These are phyloP conservation scores for Auxenochlorella protothecoides DNA, from an alignment of 139 green algal species.

Conservation along the genomic window DNA sequence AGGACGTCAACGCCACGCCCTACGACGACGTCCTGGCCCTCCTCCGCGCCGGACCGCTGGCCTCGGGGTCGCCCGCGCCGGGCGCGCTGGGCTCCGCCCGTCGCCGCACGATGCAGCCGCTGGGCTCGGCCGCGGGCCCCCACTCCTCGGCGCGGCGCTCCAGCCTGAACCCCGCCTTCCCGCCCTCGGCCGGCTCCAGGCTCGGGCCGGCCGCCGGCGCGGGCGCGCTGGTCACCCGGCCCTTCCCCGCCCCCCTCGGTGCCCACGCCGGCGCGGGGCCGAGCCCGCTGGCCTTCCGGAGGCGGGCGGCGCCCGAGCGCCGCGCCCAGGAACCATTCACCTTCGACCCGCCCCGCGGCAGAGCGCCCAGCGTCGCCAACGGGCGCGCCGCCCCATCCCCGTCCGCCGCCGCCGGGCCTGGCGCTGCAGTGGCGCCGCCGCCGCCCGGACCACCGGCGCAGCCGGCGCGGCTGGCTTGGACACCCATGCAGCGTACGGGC, in stretches of 20 bases:
- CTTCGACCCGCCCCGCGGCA: too few species aligned
- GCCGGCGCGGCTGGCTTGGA: slow-evolving; percentile 22
- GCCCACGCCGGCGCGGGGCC: too few species aligned
- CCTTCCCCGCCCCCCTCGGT: neutral
- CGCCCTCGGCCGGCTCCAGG: neutral
- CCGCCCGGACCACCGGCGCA: neutral
- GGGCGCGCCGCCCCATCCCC: neutral
- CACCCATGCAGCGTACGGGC: slow-evolving; percentile 19
- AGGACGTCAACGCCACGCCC: slow-evolving; percentile 2
- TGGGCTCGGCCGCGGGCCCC: neutral
- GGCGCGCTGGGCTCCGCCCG: neutral
- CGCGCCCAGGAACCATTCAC: too few species aligned
- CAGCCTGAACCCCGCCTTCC: neutral
- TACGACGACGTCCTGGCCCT: slow-evolving; percentile 25
- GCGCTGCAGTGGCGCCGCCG: neutral
- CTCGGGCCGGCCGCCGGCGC: neutral
- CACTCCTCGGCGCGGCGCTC: neutral
- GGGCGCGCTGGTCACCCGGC: neutral
- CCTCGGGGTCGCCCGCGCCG: neutral
- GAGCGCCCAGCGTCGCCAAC: too few species aligned
- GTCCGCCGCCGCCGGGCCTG: neutral
- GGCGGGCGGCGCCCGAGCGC: too few species aligned
- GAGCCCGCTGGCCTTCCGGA: too few species aligned
- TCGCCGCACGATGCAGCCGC: neutral
- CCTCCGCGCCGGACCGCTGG: slow-evolving; percentile 17